Evolutionary conservation across 225 moss, liverwort and hornwort species (phyloP).

Genomic region (Ulota crispa): DNA sequence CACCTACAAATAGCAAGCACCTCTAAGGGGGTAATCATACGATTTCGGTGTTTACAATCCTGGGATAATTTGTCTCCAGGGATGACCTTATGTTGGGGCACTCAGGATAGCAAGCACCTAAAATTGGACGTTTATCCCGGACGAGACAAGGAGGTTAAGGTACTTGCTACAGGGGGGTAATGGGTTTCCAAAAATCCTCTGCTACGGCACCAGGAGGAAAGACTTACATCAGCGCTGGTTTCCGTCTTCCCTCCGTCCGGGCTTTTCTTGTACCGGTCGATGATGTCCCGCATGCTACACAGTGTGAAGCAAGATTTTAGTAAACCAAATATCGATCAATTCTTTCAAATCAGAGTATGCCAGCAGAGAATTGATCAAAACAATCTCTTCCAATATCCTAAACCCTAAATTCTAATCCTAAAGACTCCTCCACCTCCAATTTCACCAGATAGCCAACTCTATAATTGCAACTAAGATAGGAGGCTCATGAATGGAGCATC

Average conservation of each 20-base stretch:
- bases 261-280: conserved; percentile 57
- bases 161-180: too few relatives aligned
- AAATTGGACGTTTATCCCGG: not conserved
- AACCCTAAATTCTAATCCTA: conserved; percentile 34
- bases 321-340: not conserved
- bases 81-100: not conserved
- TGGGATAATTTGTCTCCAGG: not conserved
- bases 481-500: too few relatives aligned
- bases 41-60: not conserved
- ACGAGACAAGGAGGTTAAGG: too few relatives aligned
- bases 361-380: not conserved
- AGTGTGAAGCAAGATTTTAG: not conserved
- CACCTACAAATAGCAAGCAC: not conserved
- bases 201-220: not conserved
- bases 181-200: too few relatives aligned
- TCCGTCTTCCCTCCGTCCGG: conserved; percentile 41
- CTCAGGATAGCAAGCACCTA: not conserved
- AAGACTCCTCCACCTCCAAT: not conserved
- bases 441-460: not conserved
- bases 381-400: not conserved
- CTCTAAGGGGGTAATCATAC: not conserved
- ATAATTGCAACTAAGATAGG: not conserved
- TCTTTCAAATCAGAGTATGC: not conserved
- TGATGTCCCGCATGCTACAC: conserved; percentile 57
- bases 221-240: conserved; percentile 39